A percentile compares a stretch with the other conserved stretches of the same genome.
These are phyloP conservation scores for Venturia oleaginea DNA, from an alignment of 2,329 filamentous ascomycete species.

Conservation along the genomic window DNA sequence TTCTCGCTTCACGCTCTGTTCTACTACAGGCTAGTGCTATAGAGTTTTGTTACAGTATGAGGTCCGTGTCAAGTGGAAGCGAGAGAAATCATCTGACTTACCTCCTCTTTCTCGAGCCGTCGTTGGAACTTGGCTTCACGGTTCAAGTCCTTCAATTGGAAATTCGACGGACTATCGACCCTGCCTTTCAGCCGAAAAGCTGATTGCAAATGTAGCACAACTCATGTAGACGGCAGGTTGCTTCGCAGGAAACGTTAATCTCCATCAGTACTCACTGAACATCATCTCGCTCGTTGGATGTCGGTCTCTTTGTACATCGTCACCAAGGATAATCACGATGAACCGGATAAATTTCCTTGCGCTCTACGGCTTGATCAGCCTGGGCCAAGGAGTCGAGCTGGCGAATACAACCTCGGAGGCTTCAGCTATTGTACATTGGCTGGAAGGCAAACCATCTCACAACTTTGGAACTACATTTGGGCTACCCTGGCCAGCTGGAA, in stretches of 20 bases:
- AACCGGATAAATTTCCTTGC: not conserved
- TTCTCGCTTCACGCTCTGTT: not conserved
- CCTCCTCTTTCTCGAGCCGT: not conserved
- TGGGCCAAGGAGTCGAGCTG: not conserved
- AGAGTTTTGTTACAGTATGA: not conserved
- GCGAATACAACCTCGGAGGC: not conserved
- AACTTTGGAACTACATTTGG: conserved; percentile 31
- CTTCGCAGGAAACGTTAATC: not conserved
- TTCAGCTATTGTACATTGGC: not conserved
- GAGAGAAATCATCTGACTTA: not conserved
- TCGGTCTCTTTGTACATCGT: not conserved
- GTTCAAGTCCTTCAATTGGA: not conserved
- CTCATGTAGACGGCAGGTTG: not conserved
- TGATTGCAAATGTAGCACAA: not conserved
- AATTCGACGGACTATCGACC: not conserved
- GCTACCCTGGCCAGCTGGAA: conserved; percentile 30
- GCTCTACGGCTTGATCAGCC: not conserved
- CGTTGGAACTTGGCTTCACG: not conserved
- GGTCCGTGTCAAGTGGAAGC: not conserved
- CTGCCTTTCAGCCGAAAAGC: not conserved
- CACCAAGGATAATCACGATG: not conserved
- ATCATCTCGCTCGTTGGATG: not conserved
- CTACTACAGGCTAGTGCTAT: not conserved
- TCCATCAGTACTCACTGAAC: not conserved
- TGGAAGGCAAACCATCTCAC: not conserved